Conservation (phyloP, 1,284 basidiomycete genomes). For the Fistulina hepatica region DNA sequence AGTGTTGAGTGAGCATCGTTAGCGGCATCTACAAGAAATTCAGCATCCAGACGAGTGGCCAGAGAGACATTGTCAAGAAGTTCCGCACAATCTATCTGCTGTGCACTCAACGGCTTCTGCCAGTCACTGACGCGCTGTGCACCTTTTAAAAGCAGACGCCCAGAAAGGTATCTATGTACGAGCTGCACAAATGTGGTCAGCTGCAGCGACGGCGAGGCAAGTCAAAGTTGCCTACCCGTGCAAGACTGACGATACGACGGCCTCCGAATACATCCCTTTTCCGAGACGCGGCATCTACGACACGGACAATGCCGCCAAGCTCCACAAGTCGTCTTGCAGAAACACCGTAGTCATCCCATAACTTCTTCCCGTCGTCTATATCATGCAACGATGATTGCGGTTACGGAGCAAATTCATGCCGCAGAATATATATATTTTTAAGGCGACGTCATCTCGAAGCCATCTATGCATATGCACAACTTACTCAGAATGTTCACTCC, state of each 20-base stretch:
- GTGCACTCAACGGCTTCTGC: slow-evolving; percentile 33
- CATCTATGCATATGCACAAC: too few species aligned
- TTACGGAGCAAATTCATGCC: too few species aligned
- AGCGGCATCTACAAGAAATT: slow-evolving; percentile 36
- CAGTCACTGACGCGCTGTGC: slow-evolving; percentile 43
- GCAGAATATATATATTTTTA: too few species aligned
- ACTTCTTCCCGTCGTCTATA: slow-evolving; percentile 47
- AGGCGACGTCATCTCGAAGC: too few species aligned
- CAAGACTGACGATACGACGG: slow-evolving; percentile 38
- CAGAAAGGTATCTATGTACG: slow-evolving; percentile 38
- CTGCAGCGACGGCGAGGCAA: background rate
- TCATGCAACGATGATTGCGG: background rate
- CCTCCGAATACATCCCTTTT: slow-evolving; percentile 19
- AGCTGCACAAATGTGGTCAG: too few species aligned
- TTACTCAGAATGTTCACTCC: slow-evolving; percentile 51
- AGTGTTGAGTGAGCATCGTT: slow-evolving; percentile 47
- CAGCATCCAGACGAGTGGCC: too few species aligned
- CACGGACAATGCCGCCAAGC: slow-evolving; percentile 37
- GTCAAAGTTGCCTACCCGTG: slow-evolving; percentile 21
- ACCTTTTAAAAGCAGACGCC: slow-evolving; percentile 37
- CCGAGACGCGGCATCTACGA: slow-evolving; percentile 33
- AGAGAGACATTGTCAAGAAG: too few species aligned
- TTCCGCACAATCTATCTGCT: slow-evolving; percentile 41
- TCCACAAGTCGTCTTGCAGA: slow-evolving; percentile 40
- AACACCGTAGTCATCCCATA: slow-evolving; percentile 49